Conservation (phyloP, 108 stramenopile genomes). For the Cyclostephanos tholiformis region DNA sequence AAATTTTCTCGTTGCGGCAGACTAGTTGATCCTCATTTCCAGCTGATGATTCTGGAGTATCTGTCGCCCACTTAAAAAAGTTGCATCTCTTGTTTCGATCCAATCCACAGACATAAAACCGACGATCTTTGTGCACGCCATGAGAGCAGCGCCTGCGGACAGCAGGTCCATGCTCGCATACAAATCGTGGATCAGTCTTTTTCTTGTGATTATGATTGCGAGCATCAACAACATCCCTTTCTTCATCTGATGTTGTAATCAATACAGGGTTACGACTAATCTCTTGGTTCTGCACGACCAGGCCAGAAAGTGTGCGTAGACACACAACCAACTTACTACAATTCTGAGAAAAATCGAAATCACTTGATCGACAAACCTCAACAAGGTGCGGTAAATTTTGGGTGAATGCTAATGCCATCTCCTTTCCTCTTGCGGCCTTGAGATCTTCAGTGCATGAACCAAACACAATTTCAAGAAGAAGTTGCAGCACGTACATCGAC, state of each 20-base stretch:
- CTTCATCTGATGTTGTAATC: slow-evolving; percentile 6
- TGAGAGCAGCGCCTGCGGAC: slow-evolving; percentile 66
- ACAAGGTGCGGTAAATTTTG: slow-evolving; percentile 22
- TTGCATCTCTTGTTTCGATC: slow-evolving; percentile 68
- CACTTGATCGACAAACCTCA: slow-evolving; percentile 16
- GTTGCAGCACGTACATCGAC: slow-evolving; percentile 30
- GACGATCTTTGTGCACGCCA: slow-evolving; percentile 72
- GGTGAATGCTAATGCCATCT: slow-evolving; percentile 27
- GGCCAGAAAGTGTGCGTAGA: slow-evolving; percentile 32
- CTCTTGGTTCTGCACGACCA: slow-evolving; percentile 34
- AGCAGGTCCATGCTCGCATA: slow-evolving; percentile 78
- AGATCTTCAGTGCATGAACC: slow-evolving; percentile 35
- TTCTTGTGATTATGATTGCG: slow-evolving; percentile 29
- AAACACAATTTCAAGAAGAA: slow-evolving; percentile 37
- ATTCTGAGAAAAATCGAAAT: slow-evolving; percentile 4
- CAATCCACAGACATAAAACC: slow-evolving; percentile 87
- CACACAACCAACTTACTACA: slow-evolving; percentile 27
- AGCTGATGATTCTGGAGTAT: slow-evolving; percentile 6
- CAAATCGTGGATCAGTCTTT: slow-evolving; percentile 59
- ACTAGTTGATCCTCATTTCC: not conserved
- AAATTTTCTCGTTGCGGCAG: not conserved
- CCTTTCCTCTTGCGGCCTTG: slow-evolving; percentile 35
- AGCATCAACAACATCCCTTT: slow-evolving; percentile 6
- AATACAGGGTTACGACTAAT: slow-evolving; percentile 11
- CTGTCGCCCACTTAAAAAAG: slow-evolving; percentile 22